Evolutionary conservation across 2,329 filamentous ascomycete genomes (phyloP), one percentile per base, ranked within the genome.

Genomic region (Alternaria sp.): DNA sequence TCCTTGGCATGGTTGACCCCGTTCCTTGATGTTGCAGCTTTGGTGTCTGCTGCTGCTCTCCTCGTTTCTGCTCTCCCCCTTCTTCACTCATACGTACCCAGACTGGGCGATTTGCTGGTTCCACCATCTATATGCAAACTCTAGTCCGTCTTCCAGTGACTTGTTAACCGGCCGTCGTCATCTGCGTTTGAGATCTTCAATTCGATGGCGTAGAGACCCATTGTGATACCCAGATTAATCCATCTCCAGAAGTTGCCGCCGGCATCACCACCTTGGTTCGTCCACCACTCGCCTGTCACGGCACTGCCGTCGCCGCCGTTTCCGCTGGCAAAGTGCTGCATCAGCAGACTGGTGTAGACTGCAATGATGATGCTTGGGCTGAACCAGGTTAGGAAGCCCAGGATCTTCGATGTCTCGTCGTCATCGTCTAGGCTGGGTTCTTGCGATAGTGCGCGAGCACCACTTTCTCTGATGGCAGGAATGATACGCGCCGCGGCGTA

Each of bases 401-500:
- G 83, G 6, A 97, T 83, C 70, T 90, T 91, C 70, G 90, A 92
- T 21, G 93, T 93, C 8, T 90, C 90, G 72, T 97, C 93, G 12
- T 89, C 88, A 67, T 98, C 95, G 62, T 97, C 93, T 44, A 97
- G 86, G 40, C 89, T 90, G 2, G 93, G 92, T 76, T 97, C 93
- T 68, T 96, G 89, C 72, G 93, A 91, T 36, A 97, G 84, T 6
- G 91, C 93, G 65, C 90, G 87, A 4, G 93, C 93, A 15, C 95
- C 95, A 23, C 91, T 91, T 77, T 97, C 93, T 47, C 93, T 90
- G 12, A 99, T 90, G 1, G 94, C 94, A 0, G 96, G 96, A 61
- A 99, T 97, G 78, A 99, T 98, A 61, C 95, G 90, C 6, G 94
- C 97, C 21, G 94, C 94, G 62, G 93, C 93, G 81, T 98, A 98